phyloP scores from a whole-genome alignment of 345 rosid genomes.

The Corymbia maculata region DNA sequence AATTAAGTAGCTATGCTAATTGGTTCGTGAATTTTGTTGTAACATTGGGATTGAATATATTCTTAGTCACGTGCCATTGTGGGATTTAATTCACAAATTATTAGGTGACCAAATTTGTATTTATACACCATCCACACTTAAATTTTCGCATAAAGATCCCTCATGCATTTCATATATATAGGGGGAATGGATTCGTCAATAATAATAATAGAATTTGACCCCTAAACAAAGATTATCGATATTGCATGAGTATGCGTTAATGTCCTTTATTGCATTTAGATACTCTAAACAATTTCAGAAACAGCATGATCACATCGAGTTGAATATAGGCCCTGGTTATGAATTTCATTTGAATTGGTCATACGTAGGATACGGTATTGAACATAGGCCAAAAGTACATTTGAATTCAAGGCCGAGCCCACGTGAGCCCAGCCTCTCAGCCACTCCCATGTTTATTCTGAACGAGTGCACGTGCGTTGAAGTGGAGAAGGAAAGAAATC shows the following conservation, averaged over 20 bases:
- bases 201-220: background rate
- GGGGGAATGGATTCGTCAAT: background rate
- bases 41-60: background rate
- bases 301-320: background rate
- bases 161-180: background rate
- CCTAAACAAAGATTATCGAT: background rate
- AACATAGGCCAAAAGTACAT: background rate
- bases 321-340: background rate
- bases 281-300: background rate
- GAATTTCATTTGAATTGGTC: background rate
- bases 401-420: background rate
- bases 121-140: background rate
- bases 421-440: background rate
- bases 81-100: background rate
- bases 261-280: background rate
- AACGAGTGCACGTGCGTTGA: background rate
- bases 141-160: background rate
- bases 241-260: background rate
- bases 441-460: background rate
- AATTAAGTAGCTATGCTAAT: background rate
- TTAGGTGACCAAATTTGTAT: background rate
- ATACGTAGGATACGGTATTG: background rate
- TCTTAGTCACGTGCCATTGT: fast-evolving
- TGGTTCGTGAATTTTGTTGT: background rate
- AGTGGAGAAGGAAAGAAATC: background rate